phyloP scores from a whole-genome alignment of 164 flowering plant genomes.

The Sextonia rubra region DNA sequence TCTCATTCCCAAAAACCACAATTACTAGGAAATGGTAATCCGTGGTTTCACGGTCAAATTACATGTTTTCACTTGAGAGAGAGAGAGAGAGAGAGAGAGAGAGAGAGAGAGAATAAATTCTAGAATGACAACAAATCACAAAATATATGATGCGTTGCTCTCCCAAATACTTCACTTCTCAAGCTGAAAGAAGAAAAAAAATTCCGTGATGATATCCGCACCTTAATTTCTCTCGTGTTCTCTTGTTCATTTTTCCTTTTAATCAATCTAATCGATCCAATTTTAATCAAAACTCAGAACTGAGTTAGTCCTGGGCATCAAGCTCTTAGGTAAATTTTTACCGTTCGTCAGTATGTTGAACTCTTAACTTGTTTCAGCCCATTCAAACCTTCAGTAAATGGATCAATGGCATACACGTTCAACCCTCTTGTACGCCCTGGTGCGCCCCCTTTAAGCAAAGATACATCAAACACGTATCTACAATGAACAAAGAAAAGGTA shows the following conservation, averaged over 20 bases:
- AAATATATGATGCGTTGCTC: too few relatives aligned
- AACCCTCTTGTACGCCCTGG: conserved; percentile 90
- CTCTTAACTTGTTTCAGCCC: neutral
- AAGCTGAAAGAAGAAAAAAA: neutral
- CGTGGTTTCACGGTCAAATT: too few relatives aligned
- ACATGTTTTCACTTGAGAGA: too few relatives aligned
- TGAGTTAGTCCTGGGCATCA: neutral
- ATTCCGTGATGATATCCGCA: neutral
- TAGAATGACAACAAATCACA: too few relatives aligned
- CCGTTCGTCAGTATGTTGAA: neutral
- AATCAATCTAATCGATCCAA: neutral
- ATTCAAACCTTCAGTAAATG: conserved; percentile 31
- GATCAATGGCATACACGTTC: conserved; percentile 35
- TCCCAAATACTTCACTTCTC: neutral
- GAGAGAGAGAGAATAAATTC: neutral
- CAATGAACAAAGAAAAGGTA: neutral
- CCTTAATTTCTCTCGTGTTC: neutral
- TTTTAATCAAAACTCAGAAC: neutral
- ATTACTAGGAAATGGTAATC: too few relatives aligned
- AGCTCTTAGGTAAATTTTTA: neutral
- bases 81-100: too few relatives aligned
- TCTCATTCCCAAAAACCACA: too few relatives aligned
- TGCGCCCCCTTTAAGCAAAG: conserved; percentile 81
- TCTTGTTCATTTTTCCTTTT: neutral
- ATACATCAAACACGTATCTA: conserved; percentile 68